Evolutionary conservation across 2,329 filamentous ascomycete genomes (phyloP), one percentile per base, ranked within the genome.

Genomic region (Xylaria sp.): DNA sequence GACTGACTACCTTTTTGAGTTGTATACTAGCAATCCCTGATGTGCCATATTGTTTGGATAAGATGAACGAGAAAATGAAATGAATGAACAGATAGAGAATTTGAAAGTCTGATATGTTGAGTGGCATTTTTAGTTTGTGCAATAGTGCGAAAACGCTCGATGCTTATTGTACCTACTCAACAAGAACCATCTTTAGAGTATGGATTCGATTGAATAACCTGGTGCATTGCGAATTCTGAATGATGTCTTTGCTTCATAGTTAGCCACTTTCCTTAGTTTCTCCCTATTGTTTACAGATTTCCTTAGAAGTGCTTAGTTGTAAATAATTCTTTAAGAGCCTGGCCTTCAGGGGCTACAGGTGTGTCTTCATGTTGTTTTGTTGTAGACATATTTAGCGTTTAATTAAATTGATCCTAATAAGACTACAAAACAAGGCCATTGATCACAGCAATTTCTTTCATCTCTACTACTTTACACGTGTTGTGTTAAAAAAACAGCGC

Each of bases 21-120:
- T 65, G 65, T 69, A 65, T 63, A 68, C 22, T 65, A 69, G 53
- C 54, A 25, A 50, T 57, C 47, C 31, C 17, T 44, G 9, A 50
- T 57, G 3, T 36, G 57, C 57, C 50, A 63, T 61, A 38, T 54
- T 51, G 31, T 45, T n/a, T 36, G 31, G 55, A 57, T 59, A 25
- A 22, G 36, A 67, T 42, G 45, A 62, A 67, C 42, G 67, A 67
- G 50, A 60, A 50, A 57, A 69, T 57, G 65, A 68, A 47, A 58
- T 63, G 61, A 57, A 69, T 53, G 61, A 69, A 60, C 22, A 62
- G 25, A 54, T 55, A 62, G 45, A 42, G 50, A 5, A 44, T 44
- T 20, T 3, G n/a, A 50, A 51, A 5, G 27, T 36, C 6, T 22
- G 7, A 42, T 13, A 47, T 11, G 25, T n/a, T n/a, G 31, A 22